Base-by-base conservation (phyloP, 2,329 filamentous ascomycete genomes). In the Sarocladium kiliense region DNA sequence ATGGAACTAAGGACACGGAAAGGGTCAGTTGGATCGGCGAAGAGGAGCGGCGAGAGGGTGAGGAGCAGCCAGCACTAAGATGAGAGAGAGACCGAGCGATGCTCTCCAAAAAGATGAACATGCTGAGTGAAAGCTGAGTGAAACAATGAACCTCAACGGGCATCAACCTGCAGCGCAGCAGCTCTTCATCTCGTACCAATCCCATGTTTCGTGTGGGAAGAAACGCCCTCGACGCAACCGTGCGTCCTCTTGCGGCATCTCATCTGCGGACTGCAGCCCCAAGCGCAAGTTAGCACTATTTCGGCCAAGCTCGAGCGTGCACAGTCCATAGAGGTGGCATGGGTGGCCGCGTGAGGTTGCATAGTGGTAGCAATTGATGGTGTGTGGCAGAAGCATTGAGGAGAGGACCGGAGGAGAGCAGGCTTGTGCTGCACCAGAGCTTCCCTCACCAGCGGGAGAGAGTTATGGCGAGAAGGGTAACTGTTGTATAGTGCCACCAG, bases 181-280 rank as follows among this genome's bases (percentile, higher is more conserved):
- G 23, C 18, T 49, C 23, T n/a, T 18, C 9, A 51, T 34, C 6
- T n/a, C 14, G 6, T 36, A 10, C 12, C 12, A 36, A 34, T 51
- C 18, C 18, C 30, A 25, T 36, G 47, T 51, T 51, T 36, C 47
- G 27, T 51, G 30, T 51, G 47, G 41, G 47, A 51, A 51, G 47
- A 51, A 51, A 51, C 47, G 27, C 27, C 47, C 47, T 51, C 47
- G 47, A 51, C 47, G 47, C 47, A 51, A 51, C 47, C 47, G 47
- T 51, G 47, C 47, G 47, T 51, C 47, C 11, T 21, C 27, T 34
- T 51, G 47, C 47, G 47, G 27, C 26, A 51, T 51, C 47, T 51
- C 47, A 51, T 51, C 47, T 51, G 47, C 47, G 36, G n/a, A 23
- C n/a, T 51, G 47, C 47, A 51, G 47, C 47, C 30, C 44, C n/a